A percentile compares a stretch with the other conserved stretches of the same genome.
These are phyloP conservation scores for Phaeolepiota aurea DNA, from an alignment of 768 basidiomycete species.

Conservation along the genomic window DNA sequence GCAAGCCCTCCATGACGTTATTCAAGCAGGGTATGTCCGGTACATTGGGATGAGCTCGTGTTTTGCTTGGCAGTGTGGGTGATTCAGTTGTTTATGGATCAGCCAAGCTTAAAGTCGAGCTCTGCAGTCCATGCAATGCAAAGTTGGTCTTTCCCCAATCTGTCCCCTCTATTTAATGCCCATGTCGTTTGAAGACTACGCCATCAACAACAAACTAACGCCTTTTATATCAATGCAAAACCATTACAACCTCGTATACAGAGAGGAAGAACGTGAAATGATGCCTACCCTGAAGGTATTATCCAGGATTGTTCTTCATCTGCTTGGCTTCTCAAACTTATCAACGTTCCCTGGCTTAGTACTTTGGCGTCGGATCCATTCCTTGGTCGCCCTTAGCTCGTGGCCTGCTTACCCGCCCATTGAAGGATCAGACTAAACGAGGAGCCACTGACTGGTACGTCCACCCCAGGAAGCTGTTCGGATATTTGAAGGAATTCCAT, in stretches of 20 bases:
- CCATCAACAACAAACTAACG: slow-evolving; percentile 44
- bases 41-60: slow-evolving; percentile 55
- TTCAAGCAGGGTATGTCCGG: slow-evolving; percentile 52
- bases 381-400: slow-evolving; percentile 54
- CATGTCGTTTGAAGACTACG: slow-evolving; percentile 50
- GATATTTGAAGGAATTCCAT: too few species aligned
- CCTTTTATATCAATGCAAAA: slow-evolving; percentile 67
- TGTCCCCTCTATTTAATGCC: too few species aligned
- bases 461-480: too few species aligned
- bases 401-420: slow-evolving; percentile 40
- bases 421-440: slow-evolving; percentile 29
- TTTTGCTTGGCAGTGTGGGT: slow-evolving; percentile 43
- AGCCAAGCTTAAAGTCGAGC: too few species aligned
- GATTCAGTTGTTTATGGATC: background rate
- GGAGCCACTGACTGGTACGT: slow-evolving; percentile 29
- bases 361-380: slow-evolving; percentile 45
- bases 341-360: slow-evolving; percentile 15
- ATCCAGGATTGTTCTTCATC: too few species aligned
- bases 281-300: slow-evolving; percentile 52
- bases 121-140: slow-evolving; percentile 49
- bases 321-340: too few species aligned
- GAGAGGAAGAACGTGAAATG: slow-evolving; percentile 59
- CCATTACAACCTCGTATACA: slow-evolving; percentile 50
- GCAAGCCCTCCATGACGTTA: slow-evolving; percentile 61
- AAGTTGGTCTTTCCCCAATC: too few species aligned